A percentile compares a stretch with the other conserved stretches of the same genome.
phyloP scores from a whole-genome alignment of 2,329 filamentous ascomycete genomes.

The Ceratocystis destructans region DNA sequence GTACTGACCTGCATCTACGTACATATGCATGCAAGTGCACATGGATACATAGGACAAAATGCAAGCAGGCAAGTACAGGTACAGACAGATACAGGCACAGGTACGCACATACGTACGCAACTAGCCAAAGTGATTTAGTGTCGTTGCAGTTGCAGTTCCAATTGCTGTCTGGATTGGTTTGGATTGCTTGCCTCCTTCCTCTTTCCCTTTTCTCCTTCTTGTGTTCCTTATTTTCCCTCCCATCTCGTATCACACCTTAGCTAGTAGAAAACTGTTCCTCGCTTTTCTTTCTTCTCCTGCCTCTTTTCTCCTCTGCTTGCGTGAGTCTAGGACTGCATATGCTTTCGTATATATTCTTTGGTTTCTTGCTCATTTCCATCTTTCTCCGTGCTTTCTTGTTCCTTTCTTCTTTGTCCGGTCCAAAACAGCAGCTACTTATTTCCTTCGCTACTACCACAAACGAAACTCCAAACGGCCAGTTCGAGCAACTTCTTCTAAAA shows the following conservation, averaged over 20 bases:
- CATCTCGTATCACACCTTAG: conserved; percentile 5
- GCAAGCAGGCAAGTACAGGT: background rate
- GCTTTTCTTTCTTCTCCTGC: background rate
- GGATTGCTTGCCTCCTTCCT: conserved; percentile 6
- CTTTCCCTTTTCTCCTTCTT: background rate
- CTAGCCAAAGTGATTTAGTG: background rate
- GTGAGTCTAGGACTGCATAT: background rate
- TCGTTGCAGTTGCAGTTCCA: background rate
- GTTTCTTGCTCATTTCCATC: background rate
- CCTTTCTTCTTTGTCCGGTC: background rate
- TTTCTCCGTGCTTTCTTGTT: background rate
- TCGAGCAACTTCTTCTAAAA: background rate
- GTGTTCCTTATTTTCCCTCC: background rate
- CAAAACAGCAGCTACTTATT: background rate
- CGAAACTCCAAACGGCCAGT: background rate
- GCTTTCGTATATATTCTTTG: no score
- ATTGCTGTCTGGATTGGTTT: background rate
- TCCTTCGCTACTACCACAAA: conserved; percentile 4
- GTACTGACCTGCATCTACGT: background rate
- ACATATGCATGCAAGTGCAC: conserved; percentile 1
- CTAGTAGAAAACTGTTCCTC: background rate
- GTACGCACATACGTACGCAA: background rate
- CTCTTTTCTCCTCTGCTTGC: background rate
- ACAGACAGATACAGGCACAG: background rate
- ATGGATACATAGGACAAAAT: background rate